phyloP scores from a whole-genome alignment of 1,139 yeast genomes.

The Pichia sp. region DNA sequence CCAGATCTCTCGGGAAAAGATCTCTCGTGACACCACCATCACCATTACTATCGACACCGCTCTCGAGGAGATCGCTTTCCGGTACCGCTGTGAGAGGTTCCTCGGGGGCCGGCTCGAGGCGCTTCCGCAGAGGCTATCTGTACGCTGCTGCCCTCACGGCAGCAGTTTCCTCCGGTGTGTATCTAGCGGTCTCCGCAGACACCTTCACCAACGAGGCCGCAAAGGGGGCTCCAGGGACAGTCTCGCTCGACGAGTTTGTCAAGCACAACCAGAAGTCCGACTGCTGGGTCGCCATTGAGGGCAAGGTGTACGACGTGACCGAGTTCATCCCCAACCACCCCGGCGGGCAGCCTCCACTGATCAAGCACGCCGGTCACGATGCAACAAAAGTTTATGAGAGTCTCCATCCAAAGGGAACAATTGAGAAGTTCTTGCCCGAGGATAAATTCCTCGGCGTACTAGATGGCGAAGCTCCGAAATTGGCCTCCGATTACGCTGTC shows the following conservation, averaged over 20 bases:
- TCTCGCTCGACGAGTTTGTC: constrained; percentile 49
- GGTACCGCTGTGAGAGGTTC: neutral
- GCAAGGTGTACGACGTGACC: constrained; percentile 80
- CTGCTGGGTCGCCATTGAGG: constrained; percentile 87
- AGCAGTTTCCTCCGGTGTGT: constrained; percentile 7
- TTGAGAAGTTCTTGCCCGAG: constrained; percentile 37
- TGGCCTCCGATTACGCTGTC: constrained; percentile 29
- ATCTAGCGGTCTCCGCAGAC: neutral
- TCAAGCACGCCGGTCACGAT: constrained; percentile 83
- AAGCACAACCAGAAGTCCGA: constrained; percentile 59
- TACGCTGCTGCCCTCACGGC: constrained; percentile 17
- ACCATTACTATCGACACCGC: neutral
- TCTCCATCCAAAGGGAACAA: constrained; percentile 65
- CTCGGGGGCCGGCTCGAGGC: neutral
- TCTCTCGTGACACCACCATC: neutral
- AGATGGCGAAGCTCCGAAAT: constrained; percentile 35
- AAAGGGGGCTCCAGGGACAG: constrained; percentile 1
- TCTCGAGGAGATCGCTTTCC: neutral
- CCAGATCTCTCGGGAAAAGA: neutral
- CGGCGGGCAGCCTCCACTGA: constrained; percentile 75
- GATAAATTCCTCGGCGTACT: constrained; percentile 33
- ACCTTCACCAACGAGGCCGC: constrained; percentile 10
- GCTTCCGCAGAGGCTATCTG: neutral
- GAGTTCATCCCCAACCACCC: constrained; percentile 79
- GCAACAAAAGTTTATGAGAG: constrained; percentile 86